A percentile compares a stretch with the other conserved stretches of the same genome.
phyloP scores from a whole-genome alignment of 305 asterid species.

The Fraxinus albicans region DNA sequence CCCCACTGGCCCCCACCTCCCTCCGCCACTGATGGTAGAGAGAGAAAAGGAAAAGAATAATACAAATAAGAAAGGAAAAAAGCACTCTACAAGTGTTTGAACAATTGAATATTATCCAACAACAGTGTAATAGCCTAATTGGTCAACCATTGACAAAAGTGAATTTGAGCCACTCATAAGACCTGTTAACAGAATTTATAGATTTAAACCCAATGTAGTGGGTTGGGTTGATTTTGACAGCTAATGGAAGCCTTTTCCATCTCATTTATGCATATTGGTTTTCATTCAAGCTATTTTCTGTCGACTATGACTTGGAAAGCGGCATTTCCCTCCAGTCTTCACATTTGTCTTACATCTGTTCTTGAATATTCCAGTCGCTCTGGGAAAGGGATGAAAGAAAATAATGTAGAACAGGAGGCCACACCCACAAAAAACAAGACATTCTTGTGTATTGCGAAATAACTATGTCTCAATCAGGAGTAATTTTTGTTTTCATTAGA shows the following conservation, averaged over 20 bases:
- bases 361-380: background rate
- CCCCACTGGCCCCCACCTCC: background rate
- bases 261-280: background rate
- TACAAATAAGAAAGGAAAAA: background rate
- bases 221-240: background rate
- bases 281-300: background rate
- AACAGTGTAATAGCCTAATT: background rate
- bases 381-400: background rate
- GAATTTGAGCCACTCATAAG: background rate
- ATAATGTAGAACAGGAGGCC: background rate
- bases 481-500: background rate
- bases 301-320: background rate
- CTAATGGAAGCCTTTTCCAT: background rate
- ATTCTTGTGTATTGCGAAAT: background rate
- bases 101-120: background rate
- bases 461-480: background rate
- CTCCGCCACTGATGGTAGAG: background rate
- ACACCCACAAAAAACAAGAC: background rate
- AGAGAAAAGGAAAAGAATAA: background rate
- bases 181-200: background rate
- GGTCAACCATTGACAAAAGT: background rate
- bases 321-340: background rate
- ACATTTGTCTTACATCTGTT: background rate
- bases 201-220: background rate
- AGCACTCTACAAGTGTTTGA: background rate